Evolutionary conservation across 2,329 filamentous ascomycete genomes (phyloP).

Genomic region (Colletotrichum lini): DNA sequence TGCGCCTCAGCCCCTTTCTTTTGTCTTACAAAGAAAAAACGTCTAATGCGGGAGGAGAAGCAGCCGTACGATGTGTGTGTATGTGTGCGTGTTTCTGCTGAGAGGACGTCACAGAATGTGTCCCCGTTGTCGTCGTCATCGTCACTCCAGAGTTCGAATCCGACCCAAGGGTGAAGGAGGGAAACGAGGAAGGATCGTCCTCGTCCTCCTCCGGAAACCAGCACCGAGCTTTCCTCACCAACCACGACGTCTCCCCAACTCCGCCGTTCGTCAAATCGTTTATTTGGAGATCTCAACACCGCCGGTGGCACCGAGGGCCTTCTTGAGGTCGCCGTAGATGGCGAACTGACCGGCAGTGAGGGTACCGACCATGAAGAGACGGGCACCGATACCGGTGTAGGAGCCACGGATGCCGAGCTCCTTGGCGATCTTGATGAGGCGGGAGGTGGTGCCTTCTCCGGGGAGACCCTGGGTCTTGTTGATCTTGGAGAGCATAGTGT

Average conservation of each 20-base stretch:
- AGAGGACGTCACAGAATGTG: constrained; percentile 36
- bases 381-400: constrained; percentile 86
- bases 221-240: constrained; percentile 30
- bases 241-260: constrained; percentile 11
- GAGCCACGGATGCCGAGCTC: constrained; percentile 86
- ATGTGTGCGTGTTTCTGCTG: constrained; percentile 6
- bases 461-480: constrained; percentile 94
- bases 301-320: constrained; percentile 78
- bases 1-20: constrained; percentile 29
- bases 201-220: constrained; percentile 32
- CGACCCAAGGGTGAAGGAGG: constrained; percentile 17
- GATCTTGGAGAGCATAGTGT: constrained; percentile 96
- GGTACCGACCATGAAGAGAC: constrained; percentile 75
- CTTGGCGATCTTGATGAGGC: constrained; percentile 89
- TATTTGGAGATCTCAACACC: constrained; percentile 79
- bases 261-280: constrained; percentile 37
- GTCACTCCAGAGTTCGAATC: constrained; percentile 26
- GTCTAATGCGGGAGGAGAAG: constrained; percentile 21
- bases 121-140: constrained; percentile 34
- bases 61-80: not conserved
- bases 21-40: constrained; percentile 23
- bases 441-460: constrained; percentile 85
- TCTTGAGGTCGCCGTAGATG: constrained; percentile 81
- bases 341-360: constrained; percentile 87
- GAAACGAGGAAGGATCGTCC: constrained; percentile 11